Evolutionary conservation across 2,329 filamentous ascomycete genomes (phyloP).

Genomic region (Penicillium sp.): DNA sequence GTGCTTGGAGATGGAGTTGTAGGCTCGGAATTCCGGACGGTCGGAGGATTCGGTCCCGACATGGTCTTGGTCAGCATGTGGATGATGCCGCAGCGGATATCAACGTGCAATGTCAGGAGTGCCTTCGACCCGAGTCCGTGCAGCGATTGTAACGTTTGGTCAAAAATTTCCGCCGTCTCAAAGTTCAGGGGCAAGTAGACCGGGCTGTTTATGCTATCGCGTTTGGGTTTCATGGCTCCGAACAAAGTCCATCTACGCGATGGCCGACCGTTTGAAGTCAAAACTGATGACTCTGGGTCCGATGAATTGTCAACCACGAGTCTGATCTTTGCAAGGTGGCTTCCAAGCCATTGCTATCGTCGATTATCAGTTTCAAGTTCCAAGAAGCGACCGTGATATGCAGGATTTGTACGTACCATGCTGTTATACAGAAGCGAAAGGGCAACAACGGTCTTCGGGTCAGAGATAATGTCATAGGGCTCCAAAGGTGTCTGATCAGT

Average conservation of each 20-base stretch:
- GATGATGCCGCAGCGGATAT: conserved; percentile 81
- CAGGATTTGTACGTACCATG: conserved; percentile 56
- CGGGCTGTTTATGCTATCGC: conserved; percentile 57
- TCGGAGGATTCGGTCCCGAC: conserved; percentile 53
- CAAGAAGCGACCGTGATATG: background rate
- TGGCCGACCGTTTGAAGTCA: conserved; percentile 48
- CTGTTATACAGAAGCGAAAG: conserved; percentile 91
- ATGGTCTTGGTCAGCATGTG: conserved; percentile 70
- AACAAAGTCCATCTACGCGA: conserved; percentile 81
- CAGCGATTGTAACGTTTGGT: conserved; percentile 79
- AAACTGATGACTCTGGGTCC: conserved; percentile 56
- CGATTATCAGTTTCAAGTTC: conserved; percentile 10
- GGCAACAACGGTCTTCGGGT: conserved; percentile 79
- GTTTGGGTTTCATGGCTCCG: conserved; percentile 57
- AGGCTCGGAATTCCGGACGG: conserved; percentile 33
- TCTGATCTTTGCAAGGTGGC: conserved; percentile 75
- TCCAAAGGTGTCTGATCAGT: conserved; percentile 63
- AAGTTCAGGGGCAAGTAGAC: conserved; percentile 85
- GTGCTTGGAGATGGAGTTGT: conserved; percentile 60
- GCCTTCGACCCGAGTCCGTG: conserved; percentile 75
- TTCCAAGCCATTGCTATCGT: conserved; percentile 76
- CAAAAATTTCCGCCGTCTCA: conserved; percentile 83
- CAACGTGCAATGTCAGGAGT: conserved; percentile 81
- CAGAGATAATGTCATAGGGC: conserved; percentile 80
- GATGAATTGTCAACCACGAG: conserved; percentile 67